phyloP scores from a whole-genome alignment of 768 basidiomycete species.

The Termitomyces sp. region DNA sequence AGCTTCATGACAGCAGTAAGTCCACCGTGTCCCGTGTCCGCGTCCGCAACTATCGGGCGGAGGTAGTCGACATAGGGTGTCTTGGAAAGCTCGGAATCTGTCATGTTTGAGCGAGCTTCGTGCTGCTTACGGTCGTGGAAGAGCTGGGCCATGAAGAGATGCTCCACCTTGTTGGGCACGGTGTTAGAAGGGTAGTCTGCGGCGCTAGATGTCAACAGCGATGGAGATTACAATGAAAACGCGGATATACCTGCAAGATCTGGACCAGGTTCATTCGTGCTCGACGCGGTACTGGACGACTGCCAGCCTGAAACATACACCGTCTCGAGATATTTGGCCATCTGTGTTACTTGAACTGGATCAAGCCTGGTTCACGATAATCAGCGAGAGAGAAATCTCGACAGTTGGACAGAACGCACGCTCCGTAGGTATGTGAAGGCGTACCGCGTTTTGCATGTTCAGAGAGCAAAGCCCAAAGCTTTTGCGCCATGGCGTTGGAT shows the following conservation, averaged over 20 bases:
- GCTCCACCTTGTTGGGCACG: slow-evolving; percentile 98
- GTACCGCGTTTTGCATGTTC: slow-evolving; percentile 74
- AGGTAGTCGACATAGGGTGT: slow-evolving; percentile 83
- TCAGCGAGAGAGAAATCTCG: background rate
- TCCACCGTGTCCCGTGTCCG: slow-evolving; percentile 97
- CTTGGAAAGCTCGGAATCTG: slow-evolving; percentile 64
- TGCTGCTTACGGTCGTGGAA: slow-evolving; percentile 99
- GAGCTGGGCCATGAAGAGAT: slow-evolving; percentile 95
- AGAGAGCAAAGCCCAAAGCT: slow-evolving; percentile 71
- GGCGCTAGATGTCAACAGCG: background rate
- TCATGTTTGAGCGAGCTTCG: slow-evolving; percentile 67
- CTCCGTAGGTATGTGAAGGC: slow-evolving; percentile 95
- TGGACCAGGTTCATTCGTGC: slow-evolving; percentile 94
- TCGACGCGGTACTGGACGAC: slow-evolving; percentile 89
- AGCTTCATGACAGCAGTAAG: slow-evolving; percentile 99
- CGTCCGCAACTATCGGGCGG: slow-evolving; percentile 93
- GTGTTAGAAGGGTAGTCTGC: slow-evolving; percentile 97
- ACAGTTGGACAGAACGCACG: slow-evolving; percentile 60
- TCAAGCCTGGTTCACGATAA: slow-evolving; percentile 62
- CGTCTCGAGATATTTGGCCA: slow-evolving; percentile 98
- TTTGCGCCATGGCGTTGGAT: slow-evolving; percentile 80
- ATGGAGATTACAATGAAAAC: background rate
- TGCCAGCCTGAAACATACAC: slow-evolving; percentile 99
- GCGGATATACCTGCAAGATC: slow-evolving; percentile 80
- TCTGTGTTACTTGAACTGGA: slow-evolving; percentile 96